Evolutionary conservation across 2,329 filamentous ascomycete genomes (phyloP).

Genomic region (Herpotrichia juniperi): DNA sequence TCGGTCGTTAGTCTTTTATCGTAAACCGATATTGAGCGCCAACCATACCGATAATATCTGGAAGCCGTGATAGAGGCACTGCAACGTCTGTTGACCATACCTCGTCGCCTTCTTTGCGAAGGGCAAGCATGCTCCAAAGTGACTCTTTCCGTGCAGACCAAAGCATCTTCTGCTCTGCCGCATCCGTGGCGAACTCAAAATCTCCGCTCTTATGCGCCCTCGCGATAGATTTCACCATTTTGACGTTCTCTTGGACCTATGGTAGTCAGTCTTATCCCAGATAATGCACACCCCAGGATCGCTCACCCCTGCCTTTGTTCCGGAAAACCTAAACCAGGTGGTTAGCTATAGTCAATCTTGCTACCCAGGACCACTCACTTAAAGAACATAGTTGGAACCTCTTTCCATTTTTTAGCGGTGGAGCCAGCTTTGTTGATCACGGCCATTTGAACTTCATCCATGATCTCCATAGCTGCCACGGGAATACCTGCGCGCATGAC

Average conservation of each 20-base stretch:
- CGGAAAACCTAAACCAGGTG: constrained; percentile 62
- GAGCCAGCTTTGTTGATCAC: constrained; percentile 78
- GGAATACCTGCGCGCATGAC: constrained; percentile 79
- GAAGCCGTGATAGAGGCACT: constrained; percentile 64
- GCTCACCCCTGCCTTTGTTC: constrained; percentile 69
- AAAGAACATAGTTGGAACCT: constrained; percentile 80
- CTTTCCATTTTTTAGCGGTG: constrained; percentile 75
- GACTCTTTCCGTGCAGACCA: constrained; percentile 68
- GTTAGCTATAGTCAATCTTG: constrained; percentile 26
- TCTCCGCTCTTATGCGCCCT: constrained; percentile 62
- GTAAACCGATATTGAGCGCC: background rate
- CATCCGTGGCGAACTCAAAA: constrained; percentile 62
- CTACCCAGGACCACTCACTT: constrained; percentile 58
- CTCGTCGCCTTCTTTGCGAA: constrained; percentile 61
- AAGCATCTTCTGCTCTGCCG: constrained; percentile 60
- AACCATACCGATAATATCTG: constrained; percentile 64
- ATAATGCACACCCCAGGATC: constrained; percentile 19
- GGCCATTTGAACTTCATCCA: constrained; percentile 88
- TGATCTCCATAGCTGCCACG: constrained; percentile 80
- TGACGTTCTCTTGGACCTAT: constrained; percentile 75
- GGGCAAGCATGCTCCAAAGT: constrained; percentile 65
- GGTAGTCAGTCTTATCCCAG: constrained; percentile 33
- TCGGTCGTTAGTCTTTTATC: constrained; percentile 5
- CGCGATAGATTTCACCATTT: constrained; percentile 70
- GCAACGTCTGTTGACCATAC: constrained; percentile 68